These are phyloP conservation scores for Termitomyces sp. DNA, from an alignment of 768 basidiomycete species.

Conservation along the genomic window DNA sequence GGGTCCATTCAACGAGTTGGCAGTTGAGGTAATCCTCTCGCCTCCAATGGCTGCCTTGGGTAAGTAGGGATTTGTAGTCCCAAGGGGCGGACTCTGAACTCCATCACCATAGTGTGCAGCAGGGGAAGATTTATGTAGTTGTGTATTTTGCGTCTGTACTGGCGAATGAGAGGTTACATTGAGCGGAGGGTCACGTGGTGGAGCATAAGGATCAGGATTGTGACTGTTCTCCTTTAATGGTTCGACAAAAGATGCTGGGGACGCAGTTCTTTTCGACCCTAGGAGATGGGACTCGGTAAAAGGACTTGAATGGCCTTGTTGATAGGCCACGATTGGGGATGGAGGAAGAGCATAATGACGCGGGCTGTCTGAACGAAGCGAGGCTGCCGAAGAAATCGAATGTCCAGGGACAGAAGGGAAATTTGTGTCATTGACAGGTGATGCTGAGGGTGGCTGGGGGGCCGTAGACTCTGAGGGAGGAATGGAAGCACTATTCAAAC, in stretches of 20 bases:
- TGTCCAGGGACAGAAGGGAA: not conserved
- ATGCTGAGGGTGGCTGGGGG: not conserved
- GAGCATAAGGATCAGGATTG: slow-evolving; percentile 1
- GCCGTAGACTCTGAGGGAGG: not conserved
- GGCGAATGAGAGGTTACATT: not conserved
- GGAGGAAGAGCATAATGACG: slow-evolving; percentile 11
- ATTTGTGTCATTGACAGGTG: not conserved
- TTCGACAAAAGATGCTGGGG: slow-evolving; percentile 8
- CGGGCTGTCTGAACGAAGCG: slow-evolving; percentile 8
- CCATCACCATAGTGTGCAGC: not conserved
- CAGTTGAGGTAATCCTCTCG: slow-evolving; percentile 5
- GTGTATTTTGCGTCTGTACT: slow-evolving; percentile 3
- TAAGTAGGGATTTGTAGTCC: slow-evolving; percentile 3
- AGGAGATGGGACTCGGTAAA: not conserved
- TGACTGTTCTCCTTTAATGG: slow-evolving; percentile 1
- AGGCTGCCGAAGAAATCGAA: not conserved
- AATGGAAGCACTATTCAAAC: not conserved
- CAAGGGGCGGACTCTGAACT: slow-evolving; percentile 1
- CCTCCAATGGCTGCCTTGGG: slow-evolving; percentile 6
- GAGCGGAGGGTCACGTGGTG: not conserved
- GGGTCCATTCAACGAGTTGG: slow-evolving; percentile 6
- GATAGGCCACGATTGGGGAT: slow-evolving; percentile 8
- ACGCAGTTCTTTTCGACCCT: slow-evolving; percentile 5
- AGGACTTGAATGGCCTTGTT: slow-evolving; percentile 8
- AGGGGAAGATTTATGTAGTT: slow-evolving; percentile 6